Evolutionary conservation across 2,329 filamentous ascomycete genomes (phyloP), one percentile per base, ranked within the genome.

Genomic region (Trichoderma sp.): DNA sequence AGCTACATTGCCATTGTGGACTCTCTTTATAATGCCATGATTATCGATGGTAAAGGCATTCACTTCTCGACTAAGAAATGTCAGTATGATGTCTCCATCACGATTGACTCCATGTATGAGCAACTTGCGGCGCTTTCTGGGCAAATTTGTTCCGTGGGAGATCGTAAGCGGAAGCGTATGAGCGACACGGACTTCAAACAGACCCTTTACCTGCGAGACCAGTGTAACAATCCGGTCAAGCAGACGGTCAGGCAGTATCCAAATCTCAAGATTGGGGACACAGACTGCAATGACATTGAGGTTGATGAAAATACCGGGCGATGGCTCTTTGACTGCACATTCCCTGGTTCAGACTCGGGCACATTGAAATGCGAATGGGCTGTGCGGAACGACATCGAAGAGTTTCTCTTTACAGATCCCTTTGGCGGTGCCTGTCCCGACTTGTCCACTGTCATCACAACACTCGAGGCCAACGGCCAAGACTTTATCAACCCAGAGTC

Each of bases 311-410:
- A 75, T 0, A 80, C 77, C 4, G 83, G 83, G 0, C 77, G 77
- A 1, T 85, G 83, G 83, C 78, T 80, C 33, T 85, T 85, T 76
- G 81, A 81, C 31, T 85, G 84, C 71, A 80, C 80, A 0, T 85
- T 84, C 66, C 83, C 84, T 0, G 82, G 82, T 1, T 79, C 80
- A 1, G 79, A 79, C 12, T 83, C 84, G 1, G 78, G 78, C 0
- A 79, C 79, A 0, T 74, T 80, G 66, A 78, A 76, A 24, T 85
- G 84, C 71, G 80, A 84, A 65, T 75, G 77, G 21, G 80, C 83
- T 0, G 80, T 85, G 33, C 79, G 81, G 68, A 78, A 81, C 56
- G 80, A 81, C 31, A 77, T 84, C 1, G 72, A 83, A 16, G 80
- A 84, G 56, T 81, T 84, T 14, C 79, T 85, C 38, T 79, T 80